phyloP scores from a whole-genome alignment of 805 yeast genomes.

The Candida tallmaniae region DNA sequence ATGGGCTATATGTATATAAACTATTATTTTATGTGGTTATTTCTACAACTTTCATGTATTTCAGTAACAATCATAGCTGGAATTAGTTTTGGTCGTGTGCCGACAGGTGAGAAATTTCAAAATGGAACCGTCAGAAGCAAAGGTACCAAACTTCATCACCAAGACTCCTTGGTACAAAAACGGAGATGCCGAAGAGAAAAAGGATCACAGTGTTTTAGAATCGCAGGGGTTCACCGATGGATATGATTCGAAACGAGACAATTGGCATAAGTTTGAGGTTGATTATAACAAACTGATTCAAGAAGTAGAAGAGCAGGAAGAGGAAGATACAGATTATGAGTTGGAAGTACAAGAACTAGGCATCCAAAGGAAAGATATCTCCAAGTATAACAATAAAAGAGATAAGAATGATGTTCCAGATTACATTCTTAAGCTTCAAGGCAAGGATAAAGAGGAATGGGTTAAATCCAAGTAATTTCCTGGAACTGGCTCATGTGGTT shows the following conservation, averaged over 20 bases:
- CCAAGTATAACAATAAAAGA: not conserved
- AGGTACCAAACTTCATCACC: constrained; percentile 38
- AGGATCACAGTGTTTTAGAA: constrained; percentile 31
- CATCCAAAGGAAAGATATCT: constrained; percentile 8
- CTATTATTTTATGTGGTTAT: too few relatives aligned
- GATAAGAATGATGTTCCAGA: not conserved
- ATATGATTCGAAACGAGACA: constrained; percentile 71
- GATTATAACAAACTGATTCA: constrained; percentile 43
- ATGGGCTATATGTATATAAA: too few relatives aligned
- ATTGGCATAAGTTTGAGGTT: constrained; percentile 77
- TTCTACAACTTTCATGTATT: too few relatives aligned
- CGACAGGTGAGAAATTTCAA: too few relatives aligned
- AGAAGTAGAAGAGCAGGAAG: constrained; percentile 36
- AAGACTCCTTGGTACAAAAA: constrained; percentile 36
- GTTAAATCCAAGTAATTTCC: too few relatives aligned
- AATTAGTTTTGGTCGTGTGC: too few relatives aligned
- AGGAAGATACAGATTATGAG: constrained; percentile 30
- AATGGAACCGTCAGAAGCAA: too few relatives aligned
- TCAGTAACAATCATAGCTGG: too few relatives aligned
- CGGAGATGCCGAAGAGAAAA: constrained; percentile 11
- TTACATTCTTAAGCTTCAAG: not conserved
- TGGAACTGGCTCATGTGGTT: too few relatives aligned
- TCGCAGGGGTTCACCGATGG: constrained; percentile 37
- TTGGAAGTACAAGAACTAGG: constrained; percentile 33
- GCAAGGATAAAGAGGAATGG: not conserved